Evolutionary conservation across 306 rosid species (phyloP).

Genomic region (Dryas alaskensis): DNA sequence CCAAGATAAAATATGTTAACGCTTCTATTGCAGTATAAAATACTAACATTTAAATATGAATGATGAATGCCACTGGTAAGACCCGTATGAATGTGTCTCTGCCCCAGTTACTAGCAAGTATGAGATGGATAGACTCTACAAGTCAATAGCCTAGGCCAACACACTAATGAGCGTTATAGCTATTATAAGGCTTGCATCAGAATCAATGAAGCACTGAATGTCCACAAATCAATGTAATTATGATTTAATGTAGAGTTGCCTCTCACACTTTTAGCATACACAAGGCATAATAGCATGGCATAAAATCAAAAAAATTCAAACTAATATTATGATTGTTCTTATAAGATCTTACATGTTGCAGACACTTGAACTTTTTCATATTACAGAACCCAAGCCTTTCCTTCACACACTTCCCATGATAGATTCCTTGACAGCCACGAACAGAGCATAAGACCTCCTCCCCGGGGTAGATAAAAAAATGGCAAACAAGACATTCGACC

Average conservation of each 20-base stretch:
- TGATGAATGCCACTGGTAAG: neutral
- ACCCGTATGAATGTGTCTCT: neutral
- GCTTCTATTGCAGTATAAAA: neutral
- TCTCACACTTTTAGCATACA: neutral
- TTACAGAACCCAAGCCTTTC: slow-evolving; percentile 37
- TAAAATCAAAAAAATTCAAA: neutral
- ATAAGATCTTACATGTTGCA: slow-evolving; percentile 62
- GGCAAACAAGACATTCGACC: slow-evolving; percentile 64
- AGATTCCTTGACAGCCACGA: slow-evolving; percentile 57
- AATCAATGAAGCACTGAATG: neutral
- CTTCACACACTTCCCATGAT: slow-evolving; percentile 63
- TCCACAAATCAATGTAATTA: neutral
- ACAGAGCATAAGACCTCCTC: slow-evolving; percentile 63
- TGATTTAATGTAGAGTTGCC: neutral
- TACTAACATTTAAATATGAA: neutral
- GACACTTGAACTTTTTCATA: slow-evolving; percentile 76
- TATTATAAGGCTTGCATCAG: neutral
- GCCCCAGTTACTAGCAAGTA: neutral
- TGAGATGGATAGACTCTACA: neutral
- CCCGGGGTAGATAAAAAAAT: slow-evolving; percentile 40
- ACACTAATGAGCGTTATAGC: neutral
- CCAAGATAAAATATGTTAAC: neutral
- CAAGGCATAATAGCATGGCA: neutral
- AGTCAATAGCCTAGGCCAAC: neutral
- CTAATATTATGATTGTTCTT: neutral